These are phyloP conservation scores for Colletotrichum simmondsii DNA, from an alignment of 2,329 filamentous ascomycete species.

Conservation along the genomic window DNA sequence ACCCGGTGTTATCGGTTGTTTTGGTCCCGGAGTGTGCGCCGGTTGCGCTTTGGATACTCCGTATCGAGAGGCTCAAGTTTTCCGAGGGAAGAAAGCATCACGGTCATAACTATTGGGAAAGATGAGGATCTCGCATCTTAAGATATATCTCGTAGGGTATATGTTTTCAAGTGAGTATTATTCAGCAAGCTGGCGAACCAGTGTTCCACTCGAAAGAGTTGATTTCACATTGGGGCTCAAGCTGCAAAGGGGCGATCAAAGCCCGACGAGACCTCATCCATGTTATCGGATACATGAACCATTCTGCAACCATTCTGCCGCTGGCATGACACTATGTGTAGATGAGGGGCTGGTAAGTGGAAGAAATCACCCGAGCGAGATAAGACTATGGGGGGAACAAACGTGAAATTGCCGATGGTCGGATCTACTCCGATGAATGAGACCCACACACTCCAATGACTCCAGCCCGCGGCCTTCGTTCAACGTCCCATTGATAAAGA, in stretches of 20 bases:
- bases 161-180: no score
- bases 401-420: conserved; percentile 22
- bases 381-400: conserved; percentile 11
- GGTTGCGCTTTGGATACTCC: conserved; percentile 2
- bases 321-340: background rate
- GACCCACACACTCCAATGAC: conserved; percentile 4
- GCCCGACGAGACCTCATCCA: background rate
- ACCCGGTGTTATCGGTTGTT: background rate
- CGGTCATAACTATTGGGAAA: background rate
- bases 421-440: conserved; percentile 14
- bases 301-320: background rate
- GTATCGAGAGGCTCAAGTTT: background rate
- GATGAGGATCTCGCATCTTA: no score
- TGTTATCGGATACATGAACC: background rate
- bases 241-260: no score
- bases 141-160: no score
- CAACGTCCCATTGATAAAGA: conserved; percentile 16
- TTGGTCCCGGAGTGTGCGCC: background rate
- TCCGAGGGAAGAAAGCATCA: background rate
- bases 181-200: no score
- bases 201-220: no score
- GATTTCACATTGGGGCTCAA: no score
- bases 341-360: background rate
- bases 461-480: background rate
- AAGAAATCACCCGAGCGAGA: conserved; percentile 12